phyloP scores from a whole-genome alignment of 2,329 filamentous ascomycete genomes.

The Fusarium bactridioides region DNA sequence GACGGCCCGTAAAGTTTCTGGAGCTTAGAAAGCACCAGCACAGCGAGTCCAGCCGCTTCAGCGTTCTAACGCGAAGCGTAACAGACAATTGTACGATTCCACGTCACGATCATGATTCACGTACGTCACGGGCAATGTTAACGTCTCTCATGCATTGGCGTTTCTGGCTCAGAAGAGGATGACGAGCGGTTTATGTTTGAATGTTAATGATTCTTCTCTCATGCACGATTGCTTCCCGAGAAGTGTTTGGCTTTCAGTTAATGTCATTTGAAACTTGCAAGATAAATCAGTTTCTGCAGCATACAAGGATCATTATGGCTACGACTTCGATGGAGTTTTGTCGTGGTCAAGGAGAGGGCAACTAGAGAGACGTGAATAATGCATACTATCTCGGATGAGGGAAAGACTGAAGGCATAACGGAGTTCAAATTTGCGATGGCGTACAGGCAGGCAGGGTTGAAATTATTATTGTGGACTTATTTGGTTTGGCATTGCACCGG shows the following conservation, averaged over 20 bases:
- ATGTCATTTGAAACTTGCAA: conserved; percentile 24
- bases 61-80: conserved; percentile 22
- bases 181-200: conserved; percentile 38
- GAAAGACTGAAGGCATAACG: conserved; percentile 24
- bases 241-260: conserved; percentile 16
- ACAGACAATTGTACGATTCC: conserved; percentile 34
- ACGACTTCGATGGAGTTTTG: conserved; percentile 23
- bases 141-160: conserved; percentile 56
- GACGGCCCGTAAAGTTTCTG: conserved; percentile 63
- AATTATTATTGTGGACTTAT: conserved; percentile 32
- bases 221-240: conserved; percentile 23
- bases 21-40: conserved; percentile 44
- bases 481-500: conserved; percentile 34
- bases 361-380: conserved; percentile 6
- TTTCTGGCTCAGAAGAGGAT: conserved; percentile 43
- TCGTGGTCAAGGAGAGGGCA: conserved; percentile 14
- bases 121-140: conserved; percentile 50
- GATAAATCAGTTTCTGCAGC: conserved; percentile 13
- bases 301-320: conserved; percentile 20
- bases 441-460: conserved; percentile 27
- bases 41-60: conserved; percentile 32
- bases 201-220: conserved; percentile 31
- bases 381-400: conserved; percentile 11
- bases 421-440: conserved; percentile 37
- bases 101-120: conserved; percentile 55